A percentile compares a stretch with the other conserved stretches of the same genome.
These are phyloP conservation scores for Sanguinoderma infundibulare DNA, from an alignment of 1,284 basidiomycete genomes.

Conservation along the genomic window DNA sequence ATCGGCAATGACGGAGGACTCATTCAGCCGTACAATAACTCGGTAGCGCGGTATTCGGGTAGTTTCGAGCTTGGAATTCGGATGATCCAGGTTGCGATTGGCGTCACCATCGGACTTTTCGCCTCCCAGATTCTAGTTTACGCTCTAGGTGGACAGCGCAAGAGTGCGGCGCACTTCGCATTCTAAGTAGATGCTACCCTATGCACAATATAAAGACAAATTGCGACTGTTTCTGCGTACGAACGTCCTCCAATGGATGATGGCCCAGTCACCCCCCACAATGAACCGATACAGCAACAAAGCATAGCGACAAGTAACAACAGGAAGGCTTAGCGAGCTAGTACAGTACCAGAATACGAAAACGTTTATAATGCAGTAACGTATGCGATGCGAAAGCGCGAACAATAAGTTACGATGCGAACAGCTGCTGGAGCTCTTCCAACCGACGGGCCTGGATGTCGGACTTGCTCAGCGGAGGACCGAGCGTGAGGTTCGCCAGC, in stretches of 20 bases:
- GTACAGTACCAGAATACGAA: slow-evolving; percentile 16
- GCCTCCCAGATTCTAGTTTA: slow-evolving; percentile 82
- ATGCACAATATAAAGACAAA: background rate
- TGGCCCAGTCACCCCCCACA: background rate
- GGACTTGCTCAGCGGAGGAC: slow-evolving; percentile 79
- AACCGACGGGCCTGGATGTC: slow-evolving; percentile 84
- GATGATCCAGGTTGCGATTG: slow-evolving; percentile 88
- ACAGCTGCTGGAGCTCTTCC: slow-evolving; percentile 80
- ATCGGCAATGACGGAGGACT: slow-evolving; percentile 87
- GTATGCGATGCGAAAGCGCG: slow-evolving; percentile 7
- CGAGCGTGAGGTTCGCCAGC: slow-evolving; percentile 89
- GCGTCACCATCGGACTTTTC: slow-evolving; percentile 84
- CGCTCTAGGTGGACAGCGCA: slow-evolving; percentile 72
- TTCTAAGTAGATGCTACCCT: slow-evolving; percentile 52
- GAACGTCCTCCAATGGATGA: background rate
- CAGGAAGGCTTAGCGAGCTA: slow-evolving; percentile 11
- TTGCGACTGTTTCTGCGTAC: background rate
- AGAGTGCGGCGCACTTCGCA: slow-evolving; percentile 76
- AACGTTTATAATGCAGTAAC: slow-evolving; percentile 19
- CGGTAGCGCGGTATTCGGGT: slow-evolving; percentile 69
- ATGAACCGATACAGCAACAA: slow-evolving; percentile 18
- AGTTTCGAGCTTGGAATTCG: slow-evolving; percentile 71
- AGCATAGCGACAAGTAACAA: slow-evolving; percentile 21
- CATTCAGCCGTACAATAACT: slow-evolving; percentile 63
- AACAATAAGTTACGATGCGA: slow-evolving; percentile 45